Evolutionary conservation across 768 basidiomycete genomes (phyloP), one percentile per base, ranked within the genome.

Genomic region (Holtermanniella nyarrowii): DNA sequence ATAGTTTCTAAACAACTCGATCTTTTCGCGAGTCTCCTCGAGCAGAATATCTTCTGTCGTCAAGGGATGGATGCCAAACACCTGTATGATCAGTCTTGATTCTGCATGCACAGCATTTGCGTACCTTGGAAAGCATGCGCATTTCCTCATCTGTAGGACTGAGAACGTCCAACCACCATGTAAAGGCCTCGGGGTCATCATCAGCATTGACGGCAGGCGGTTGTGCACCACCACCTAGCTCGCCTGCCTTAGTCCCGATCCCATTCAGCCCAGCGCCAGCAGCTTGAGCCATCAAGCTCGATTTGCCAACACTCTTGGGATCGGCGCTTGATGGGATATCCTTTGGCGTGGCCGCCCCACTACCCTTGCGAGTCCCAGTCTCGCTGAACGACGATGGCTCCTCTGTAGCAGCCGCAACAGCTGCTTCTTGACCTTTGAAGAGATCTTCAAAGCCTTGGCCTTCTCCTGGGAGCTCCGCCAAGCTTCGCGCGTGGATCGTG

Each of bases 11-110:
- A 97, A 99, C 18, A 99, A 80, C 71, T 99, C 95, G 62, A 99
- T 99, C 77, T 99, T 99, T 76, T 99, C 95, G 65, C 95, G 88
- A 39, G 91, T 86, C 76, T 99, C 95, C 73, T 99, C 95, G 85
- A 97, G 95, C 65, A 87, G 83, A 68, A 99, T 97, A 76, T 99
- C 95, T 76, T 99, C 95, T 18, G 93, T 93, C 3, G 95, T 99
- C 58, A 99, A 78, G 3, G 95, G 95, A 74, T 99, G 95, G 64
- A 99, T 95, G 18, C 79, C 80, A 72, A 97, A 99, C 10, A 93
- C 90, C 91, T 95, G 55, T 20, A 10, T 3, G 5, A 44, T 59
- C 49, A 52, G 50, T 50, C 26, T 37, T 16, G 31, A 37, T 7
- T 37, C 31, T 7, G 16, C 16, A 37, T 18, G 11, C 5, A 11